phyloP scores from a whole-genome alignment of 2,329 filamentous ascomycete species.

The Microcyclospora pomicola region DNA sequence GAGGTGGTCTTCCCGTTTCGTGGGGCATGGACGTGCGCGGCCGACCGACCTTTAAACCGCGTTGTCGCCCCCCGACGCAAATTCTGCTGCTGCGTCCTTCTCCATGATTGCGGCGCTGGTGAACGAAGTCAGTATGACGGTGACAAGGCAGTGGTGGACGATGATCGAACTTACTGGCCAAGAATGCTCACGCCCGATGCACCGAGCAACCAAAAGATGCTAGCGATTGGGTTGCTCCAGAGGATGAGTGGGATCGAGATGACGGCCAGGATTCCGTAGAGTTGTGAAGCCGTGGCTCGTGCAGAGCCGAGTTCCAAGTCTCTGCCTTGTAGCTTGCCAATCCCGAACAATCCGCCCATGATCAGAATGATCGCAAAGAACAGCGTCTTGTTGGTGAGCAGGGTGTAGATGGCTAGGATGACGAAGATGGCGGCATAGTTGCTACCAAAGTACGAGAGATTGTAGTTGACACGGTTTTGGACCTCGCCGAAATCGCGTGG shows the following conservation, averaged over 20 bases:
- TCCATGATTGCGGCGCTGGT: slow-evolving; percentile 5
- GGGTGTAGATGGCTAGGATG: slow-evolving; percentile 90
- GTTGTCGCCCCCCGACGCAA: slow-evolving; percentile 75
- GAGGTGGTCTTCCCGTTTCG: slow-evolving; percentile 99
- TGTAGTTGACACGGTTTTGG: slow-evolving; percentile 92
- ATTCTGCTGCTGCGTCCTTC: slow-evolving; percentile 79
- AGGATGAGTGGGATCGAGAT: slow-evolving; percentile 74
- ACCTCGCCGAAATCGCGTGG: slow-evolving; percentile 80
- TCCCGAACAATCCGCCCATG: slow-evolving; percentile 73
- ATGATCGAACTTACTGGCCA: slow-evolving; percentile 59
- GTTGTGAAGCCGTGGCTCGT: slow-evolving; percentile 76
- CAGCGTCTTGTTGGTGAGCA: slow-evolving; percentile 74
- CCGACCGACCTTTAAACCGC: slow-evolving; percentile 98
- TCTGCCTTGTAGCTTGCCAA: slow-evolving; percentile 75
- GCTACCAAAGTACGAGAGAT: slow-evolving; percentile 91
- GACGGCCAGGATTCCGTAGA: slow-evolving; percentile 78
- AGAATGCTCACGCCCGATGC: slow-evolving; percentile 87
- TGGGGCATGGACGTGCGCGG: slow-evolving; percentile 75
- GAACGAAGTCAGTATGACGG: no score
- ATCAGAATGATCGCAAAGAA: slow-evolving; percentile 89
- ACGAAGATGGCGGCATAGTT: slow-evolving; percentile 92
- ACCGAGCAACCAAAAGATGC: slow-evolving; percentile 88
- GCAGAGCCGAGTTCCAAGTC: slow-evolving; percentile 78
- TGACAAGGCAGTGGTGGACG: no score
- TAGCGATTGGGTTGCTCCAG: slow-evolving; percentile 69